Evolutionary conservation across 2,329 filamentous ascomycete genomes (phyloP).

Genomic region (Colletotrichum sp.): DNA sequence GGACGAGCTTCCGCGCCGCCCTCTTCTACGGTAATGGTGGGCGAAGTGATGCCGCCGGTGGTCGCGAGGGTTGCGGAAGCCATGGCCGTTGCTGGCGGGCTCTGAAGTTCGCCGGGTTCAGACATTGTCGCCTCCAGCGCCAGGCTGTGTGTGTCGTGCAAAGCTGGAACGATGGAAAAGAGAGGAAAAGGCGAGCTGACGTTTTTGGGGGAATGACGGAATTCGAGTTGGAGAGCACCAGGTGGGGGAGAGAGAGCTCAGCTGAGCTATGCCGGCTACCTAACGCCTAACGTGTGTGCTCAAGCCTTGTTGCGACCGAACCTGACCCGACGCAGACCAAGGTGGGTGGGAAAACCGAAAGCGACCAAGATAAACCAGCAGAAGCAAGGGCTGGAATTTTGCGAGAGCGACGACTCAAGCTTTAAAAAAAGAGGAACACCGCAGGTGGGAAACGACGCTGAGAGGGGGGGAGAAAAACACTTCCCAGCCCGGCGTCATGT

Average conservation of each 20-base stretch:
- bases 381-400: not conserved
- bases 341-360: conserved; percentile 5
- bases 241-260: not conserved
- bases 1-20: conserved; percentile 29
- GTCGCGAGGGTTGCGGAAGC: conserved; percentile 2
- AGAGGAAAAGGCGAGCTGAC: not conserved
- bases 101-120: not conserved
- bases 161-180: not conserved
- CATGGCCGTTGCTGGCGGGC: conserved; percentile 17
- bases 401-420: conserved; percentile 6
- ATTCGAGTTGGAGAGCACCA: not conserved
- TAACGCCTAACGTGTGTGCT: not conserved
- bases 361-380: not conserved
- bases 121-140: not conserved
- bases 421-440: not conserved
- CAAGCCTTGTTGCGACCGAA: not conserved
- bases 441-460: not conserved
- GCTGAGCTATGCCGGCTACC: not conserved
- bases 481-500: not conserved
- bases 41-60: conserved; percentile 10
- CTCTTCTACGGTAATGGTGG: conserved; percentile 19
- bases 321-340: not conserved
- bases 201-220: not conserved
- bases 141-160: not conserved
- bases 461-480: not conserved